A percentile compares a stretch with the other conserved stretches of the same genome.
phyloP scores from a whole-genome alignment of 31 red algal species.

The Bonnemaisonia californica region DNA sequence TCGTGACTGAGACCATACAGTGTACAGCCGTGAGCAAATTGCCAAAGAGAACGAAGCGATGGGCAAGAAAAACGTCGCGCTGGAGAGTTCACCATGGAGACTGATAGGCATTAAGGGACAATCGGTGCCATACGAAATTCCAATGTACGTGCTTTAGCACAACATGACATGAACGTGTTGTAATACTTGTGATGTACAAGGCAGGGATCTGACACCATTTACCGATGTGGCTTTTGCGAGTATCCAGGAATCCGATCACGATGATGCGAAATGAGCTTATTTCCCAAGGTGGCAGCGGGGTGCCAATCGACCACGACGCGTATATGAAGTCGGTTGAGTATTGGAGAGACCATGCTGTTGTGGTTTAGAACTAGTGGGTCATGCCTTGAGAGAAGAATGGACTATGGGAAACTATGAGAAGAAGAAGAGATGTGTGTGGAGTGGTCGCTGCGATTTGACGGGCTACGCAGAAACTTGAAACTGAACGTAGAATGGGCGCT shows the following conservation, averaged over 20 bases:
- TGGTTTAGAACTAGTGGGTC: too few relatives aligned
- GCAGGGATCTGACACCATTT: too few relatives aligned
- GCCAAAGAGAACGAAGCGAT: conserved; percentile 68
- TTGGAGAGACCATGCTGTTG: conserved; percentile 79
- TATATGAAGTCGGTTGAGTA: conserved; percentile 85
- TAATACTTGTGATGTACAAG: too few relatives aligned
- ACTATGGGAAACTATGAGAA: too few relatives aligned
- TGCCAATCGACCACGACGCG: conserved; percentile 73
- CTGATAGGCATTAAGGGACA: conserved; percentile 93
- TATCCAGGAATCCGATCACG: conserved; percentile 79
- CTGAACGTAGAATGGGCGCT: too few relatives aligned
- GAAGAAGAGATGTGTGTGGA: too few relatives aligned
- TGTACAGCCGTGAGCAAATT: conserved; percentile 89
- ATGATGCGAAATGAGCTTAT: conserved; percentile 96
- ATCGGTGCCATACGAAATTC: conserved; percentile 80
- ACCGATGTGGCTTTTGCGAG: not conserved
- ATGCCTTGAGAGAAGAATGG: too few relatives aligned
- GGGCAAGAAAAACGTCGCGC: conserved; percentile 25
- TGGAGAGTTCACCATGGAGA: conserved; percentile 77
- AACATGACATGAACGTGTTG: too few relatives aligned
- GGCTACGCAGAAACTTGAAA: too few relatives aligned
- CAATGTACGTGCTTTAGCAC: conserved; percentile 78
- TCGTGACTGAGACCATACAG: too few relatives aligned
- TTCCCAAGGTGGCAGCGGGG: conserved; percentile 83
- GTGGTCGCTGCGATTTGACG: too few relatives aligned